These are phyloP conservation scores for Nigrospora sphaerica DNA, from an alignment of 2,329 filamentous ascomycete species.

Conservation along the genomic window DNA sequence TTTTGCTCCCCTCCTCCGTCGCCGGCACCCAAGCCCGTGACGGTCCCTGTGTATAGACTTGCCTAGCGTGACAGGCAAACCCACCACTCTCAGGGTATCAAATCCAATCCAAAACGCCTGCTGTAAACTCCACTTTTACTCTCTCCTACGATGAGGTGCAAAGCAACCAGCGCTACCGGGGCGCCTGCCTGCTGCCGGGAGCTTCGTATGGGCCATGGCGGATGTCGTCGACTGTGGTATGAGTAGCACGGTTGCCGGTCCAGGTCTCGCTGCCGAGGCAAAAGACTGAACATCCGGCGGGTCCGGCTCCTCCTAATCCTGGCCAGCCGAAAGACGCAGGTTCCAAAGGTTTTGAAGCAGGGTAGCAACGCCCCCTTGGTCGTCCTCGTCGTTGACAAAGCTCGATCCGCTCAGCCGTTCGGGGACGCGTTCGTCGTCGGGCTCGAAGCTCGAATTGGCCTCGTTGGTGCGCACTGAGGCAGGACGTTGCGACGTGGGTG, in stretches of 20 bases:
- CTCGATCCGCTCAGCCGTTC: constrained; percentile 41
- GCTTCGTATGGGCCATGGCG: too few relatives aligned
- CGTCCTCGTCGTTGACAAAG: constrained; percentile 37
- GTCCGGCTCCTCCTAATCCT: constrained; percentile 27
- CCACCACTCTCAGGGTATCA: too few relatives aligned
- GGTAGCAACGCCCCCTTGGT: constrained; percentile 42
- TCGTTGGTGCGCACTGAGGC: constrained; percentile 30
- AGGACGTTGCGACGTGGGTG: constrained; percentile 24
- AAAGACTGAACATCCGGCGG: not conserved
- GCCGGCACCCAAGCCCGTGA: too few relatives aligned
- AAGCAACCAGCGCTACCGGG: too few relatives aligned
- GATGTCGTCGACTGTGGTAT: too few relatives aligned
- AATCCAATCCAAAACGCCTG: not conserved
- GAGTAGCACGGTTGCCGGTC: too few relatives aligned
- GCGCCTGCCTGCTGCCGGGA: too few relatives aligned
- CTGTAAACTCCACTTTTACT: not conserved
- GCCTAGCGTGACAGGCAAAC: too few relatives aligned
- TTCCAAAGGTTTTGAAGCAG: constrained; percentile 52
- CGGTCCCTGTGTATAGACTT: too few relatives aligned
- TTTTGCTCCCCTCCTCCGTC: too few relatives aligned
- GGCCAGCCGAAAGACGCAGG: constrained; percentile 48
- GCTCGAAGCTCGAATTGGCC: constrained; percentile 36
- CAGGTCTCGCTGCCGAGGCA: too few relatives aligned
- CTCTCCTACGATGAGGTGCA: too few relatives aligned
- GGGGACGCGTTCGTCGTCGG: constrained; percentile 35